These are phyloP conservation scores for Alternaria brassicicola DNA, from an alignment of 2,329 filamentous ascomycete species.

Conservation along the genomic window DNA sequence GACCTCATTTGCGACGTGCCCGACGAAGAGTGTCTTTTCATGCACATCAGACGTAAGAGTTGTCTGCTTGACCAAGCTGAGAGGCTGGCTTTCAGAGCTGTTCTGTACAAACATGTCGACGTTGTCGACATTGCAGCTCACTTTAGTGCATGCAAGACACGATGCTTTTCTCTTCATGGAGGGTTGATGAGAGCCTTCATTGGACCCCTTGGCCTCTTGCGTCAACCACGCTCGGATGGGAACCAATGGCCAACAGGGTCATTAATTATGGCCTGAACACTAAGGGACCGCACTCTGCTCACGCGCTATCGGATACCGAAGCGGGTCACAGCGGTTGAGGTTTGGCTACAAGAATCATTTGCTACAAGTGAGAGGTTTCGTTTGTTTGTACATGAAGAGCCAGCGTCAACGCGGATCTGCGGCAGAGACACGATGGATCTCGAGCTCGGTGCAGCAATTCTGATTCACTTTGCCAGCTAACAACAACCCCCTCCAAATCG, in stretches of 20 bases:
- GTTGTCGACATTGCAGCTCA: conserved; percentile 17
- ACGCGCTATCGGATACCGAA: not conserved
- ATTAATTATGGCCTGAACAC: not conserved
- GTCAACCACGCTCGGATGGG: conserved; percentile 2
- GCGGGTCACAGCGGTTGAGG: not conserved
- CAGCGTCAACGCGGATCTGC: not conserved
- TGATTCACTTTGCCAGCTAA: not conserved
- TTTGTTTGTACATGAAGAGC: not conserved
- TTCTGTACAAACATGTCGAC: not conserved
- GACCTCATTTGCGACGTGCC: not conserved
- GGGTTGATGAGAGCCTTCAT: conserved; percentile 4
- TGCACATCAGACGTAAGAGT: not conserved
- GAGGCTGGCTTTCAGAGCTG: not conserved
- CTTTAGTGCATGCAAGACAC: conserved; percentile 17
- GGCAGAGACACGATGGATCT: not conserved
- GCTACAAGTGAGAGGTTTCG: not conserved
- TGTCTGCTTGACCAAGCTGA: not conserved
- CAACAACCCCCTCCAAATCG: not conserved
- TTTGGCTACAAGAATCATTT: not conserved
- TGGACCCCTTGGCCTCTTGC: conserved; percentile 13
- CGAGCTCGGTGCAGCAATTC: not conserved
- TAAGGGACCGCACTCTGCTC: not conserved
- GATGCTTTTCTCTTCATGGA: conserved; percentile 6
- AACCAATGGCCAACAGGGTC: conserved; percentile 6
- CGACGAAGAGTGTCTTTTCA: not conserved